Evolutionary conservation across 2,329 filamentous ascomycete species (phyloP).

Genomic region (Alternaria atra): DNA sequence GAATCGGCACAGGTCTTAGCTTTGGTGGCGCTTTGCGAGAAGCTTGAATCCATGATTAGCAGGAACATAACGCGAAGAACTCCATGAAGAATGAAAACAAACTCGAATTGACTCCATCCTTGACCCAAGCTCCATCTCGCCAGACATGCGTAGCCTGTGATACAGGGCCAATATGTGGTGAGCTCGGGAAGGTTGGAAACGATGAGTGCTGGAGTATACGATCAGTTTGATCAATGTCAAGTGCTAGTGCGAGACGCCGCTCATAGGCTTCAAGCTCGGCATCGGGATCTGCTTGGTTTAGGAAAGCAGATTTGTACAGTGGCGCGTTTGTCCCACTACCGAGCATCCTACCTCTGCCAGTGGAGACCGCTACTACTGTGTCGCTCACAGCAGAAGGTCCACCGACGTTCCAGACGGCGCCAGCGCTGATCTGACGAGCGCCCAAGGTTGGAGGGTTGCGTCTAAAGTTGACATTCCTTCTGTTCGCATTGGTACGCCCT

Average conservation of each 20-base stretch:
- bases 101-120: conserved; percentile 43
- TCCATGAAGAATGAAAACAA: conserved; percentile 31
- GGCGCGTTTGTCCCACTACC: conserved; percentile 77
- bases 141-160: conserved; percentile 42
- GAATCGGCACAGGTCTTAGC: conserved; percentile 65
- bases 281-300: conserved; percentile 59
- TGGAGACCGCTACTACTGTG: conserved; percentile 61
- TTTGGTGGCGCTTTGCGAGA: conserved; percentile 37
- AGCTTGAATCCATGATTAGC: conserved; percentile 27
- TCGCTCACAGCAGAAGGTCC: conserved; percentile 68
- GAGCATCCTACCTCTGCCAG: conserved; percentile 71
- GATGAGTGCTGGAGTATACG: conserved; percentile 65
- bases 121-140: conserved; percentile 55
- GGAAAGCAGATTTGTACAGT: conserved; percentile 66
- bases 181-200: conserved; percentile 12
- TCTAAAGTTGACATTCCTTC: conserved; percentile 34
- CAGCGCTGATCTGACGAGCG: conserved; percentile 65
- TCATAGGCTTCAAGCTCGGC: conserved; percentile 75
- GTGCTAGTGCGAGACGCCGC: conserved; percentile 77
- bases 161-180: conserved; percentile 7
- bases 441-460: conserved; percentile 29
- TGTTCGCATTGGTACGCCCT: conserved; percentile 27
- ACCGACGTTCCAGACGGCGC: conserved; percentile 80
- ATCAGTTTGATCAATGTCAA: conserved; percentile 77
- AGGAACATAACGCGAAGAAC: not conserved